Evolutionary conservation across 108 stramenopile genomes (phyloP).

Genomic region (Skeletonema potamos): DNA sequence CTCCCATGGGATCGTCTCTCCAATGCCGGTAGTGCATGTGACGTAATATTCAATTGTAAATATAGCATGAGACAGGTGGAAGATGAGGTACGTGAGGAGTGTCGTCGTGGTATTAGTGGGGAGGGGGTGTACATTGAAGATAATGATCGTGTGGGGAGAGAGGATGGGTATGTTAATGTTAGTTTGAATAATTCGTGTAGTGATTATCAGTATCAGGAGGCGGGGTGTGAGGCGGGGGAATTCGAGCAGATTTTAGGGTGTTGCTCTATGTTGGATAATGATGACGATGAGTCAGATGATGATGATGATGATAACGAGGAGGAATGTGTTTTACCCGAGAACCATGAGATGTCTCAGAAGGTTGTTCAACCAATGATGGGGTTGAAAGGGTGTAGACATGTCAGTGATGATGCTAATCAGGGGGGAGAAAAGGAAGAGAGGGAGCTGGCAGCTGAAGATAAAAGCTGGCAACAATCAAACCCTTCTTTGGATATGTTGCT

Average conservation of each 20-base stretch:
- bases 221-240: constrained; percentile 6
- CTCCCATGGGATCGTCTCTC: constrained; percentile 39
- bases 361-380: background rate
- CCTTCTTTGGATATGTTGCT: constrained; percentile 40
- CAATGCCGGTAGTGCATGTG: constrained; percentile 32
- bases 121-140: background rate
- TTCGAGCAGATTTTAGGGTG: constrained; percentile 36
- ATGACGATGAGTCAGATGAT: constrained; percentile 8
- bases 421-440: background rate
- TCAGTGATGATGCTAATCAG: background rate
- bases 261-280: constrained; percentile 43
- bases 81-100: constrained; percentile 46
- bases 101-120: constrained; percentile 1
- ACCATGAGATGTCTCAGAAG: background rate
- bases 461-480: constrained; percentile 26
- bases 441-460: background rate
- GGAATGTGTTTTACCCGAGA: background rate
- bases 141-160: background rate
- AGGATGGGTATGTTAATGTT: constrained; percentile 2
- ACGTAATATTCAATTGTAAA: constrained; percentile 47
- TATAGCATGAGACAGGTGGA: constrained; percentile 50
- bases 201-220: constrained; percentile 13
- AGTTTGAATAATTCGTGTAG: constrained; percentile 8
- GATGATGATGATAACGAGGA: constrained; percentile 6
- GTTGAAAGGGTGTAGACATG: background rate